Conservation (phyloP, 2,329 filamentous ascomycete genomes). For the Talaromyces amestolkiae region DNA sequence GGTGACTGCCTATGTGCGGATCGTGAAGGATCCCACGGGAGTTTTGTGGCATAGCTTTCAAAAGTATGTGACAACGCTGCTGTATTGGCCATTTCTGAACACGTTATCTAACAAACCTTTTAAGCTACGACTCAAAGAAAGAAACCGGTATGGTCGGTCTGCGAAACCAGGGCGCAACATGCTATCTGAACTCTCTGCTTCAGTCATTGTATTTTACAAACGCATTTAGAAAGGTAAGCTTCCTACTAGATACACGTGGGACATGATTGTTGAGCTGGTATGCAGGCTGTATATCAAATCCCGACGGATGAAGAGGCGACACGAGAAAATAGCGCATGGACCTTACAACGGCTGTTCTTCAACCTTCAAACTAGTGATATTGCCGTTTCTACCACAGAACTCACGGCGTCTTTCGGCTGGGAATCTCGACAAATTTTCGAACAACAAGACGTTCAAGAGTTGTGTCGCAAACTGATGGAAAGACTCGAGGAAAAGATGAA, state of each 20-base stretch:
- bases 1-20: constrained; percentile 48
- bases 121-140: constrained; percentile 92
- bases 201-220: constrained; percentile 87
- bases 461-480: constrained; percentile 96
- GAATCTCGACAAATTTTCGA: constrained; percentile 97
- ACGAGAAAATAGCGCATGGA: constrained; percentile 85
- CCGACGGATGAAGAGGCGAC: constrained; percentile 83
- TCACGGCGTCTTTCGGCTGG: constrained; percentile 97
- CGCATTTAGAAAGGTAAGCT: constrained; percentile 78
- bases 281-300: constrained; percentile 89
- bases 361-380: constrained; percentile 81
- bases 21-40: constrained; percentile 50
- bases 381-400: constrained; percentile 85
- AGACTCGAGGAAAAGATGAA: constrained; percentile 98
- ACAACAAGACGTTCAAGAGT: constrained; percentile 96
- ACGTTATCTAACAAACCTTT: not conserved
- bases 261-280: not conserved
- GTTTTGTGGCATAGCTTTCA: constrained; percentile 50
- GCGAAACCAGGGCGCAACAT: constrained; percentile 93
- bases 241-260: not conserved
- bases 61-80: constrained; percentile 33
- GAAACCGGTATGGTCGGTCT: constrained; percentile 96
- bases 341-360: constrained; percentile 90
- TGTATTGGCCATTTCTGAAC: not conserved
- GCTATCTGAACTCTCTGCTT: constrained; percentile 79